Conservation (phyloP, 768 basidiomycete genomes). For the Leccinum obscurum region DNA sequence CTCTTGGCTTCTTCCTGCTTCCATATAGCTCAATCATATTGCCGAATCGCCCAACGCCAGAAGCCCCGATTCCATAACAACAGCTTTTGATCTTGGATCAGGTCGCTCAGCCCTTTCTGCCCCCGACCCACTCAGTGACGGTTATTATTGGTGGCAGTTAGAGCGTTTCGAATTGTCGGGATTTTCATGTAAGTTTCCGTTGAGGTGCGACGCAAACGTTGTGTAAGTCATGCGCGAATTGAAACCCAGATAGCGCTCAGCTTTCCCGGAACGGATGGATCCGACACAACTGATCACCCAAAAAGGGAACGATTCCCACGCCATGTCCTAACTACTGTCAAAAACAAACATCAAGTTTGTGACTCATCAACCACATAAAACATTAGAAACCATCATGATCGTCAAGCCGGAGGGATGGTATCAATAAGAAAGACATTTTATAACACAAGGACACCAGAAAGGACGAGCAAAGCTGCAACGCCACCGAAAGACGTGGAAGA, state of each 20-base stretch:
- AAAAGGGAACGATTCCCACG: too few relatives aligned
- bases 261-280: too few relatives aligned
- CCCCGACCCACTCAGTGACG: background rate
- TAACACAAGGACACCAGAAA: conserved; percentile 23
- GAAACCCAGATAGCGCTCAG: background rate
- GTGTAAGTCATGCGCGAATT: background rate
- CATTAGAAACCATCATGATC: conserved; percentile 8
- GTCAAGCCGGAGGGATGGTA: conserved; percentile 6
- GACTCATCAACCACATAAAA: conserved; percentile 1
- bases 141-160: background rate
- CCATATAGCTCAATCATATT: background rate
- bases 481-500: conserved; percentile 23
- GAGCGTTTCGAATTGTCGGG: background rate
- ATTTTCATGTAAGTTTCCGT: too few relatives aligned
- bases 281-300: too few relatives aligned
- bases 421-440: conserved; percentile 8
- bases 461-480: conserved; percentile 18
- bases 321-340: too few relatives aligned
- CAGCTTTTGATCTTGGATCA: background rate
- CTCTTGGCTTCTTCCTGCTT: background rate
- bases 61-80: background rate
- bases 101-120: background rate
- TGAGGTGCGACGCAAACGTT: too few relatives aligned
- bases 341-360: background rate
- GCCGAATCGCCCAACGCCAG: background rate